These are phyloP conservation scores for Apium graveolens DNA, from an alignment of 129 eudicot genomes.

Conservation along the genomic window DNA sequence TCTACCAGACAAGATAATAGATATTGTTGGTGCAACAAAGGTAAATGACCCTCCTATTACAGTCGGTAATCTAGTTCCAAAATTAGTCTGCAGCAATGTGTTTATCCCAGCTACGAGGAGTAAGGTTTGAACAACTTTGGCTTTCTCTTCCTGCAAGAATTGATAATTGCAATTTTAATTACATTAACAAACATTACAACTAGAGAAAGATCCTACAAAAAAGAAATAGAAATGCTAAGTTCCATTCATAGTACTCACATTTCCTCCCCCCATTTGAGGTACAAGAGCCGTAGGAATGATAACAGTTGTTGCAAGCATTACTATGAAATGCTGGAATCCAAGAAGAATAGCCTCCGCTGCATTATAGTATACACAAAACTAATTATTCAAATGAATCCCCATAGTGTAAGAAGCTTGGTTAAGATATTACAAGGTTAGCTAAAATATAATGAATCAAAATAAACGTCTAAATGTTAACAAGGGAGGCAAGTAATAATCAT, in stretches of 20 bases:
- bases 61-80: slow-evolving; percentile 62
- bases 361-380: slow-evolving; percentile 7
- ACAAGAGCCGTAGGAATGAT: slow-evolving; percentile 67
- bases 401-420: not conserved
- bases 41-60: slow-evolving; percentile 67
- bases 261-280: slow-evolving; percentile 85
- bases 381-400: not conserved
- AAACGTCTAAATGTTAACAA: not conserved
- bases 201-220: not conserved
- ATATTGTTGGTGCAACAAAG: slow-evolving; percentile 45
- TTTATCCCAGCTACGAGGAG: slow-evolving; percentile 70
- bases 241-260: slow-evolving; percentile 29
- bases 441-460: not conserved
- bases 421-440: not conserved
- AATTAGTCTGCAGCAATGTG: slow-evolving; percentile 56
- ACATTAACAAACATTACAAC: not conserved
- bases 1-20: slow-evolving; percentile 57
- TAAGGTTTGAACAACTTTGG: slow-evolving; percentile 55
- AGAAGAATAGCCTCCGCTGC: slow-evolving; percentile 69
- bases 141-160: slow-evolving; percentile 47
- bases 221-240: not conserved
- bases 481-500: not conserved
- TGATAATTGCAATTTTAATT: slow-evolving; percentile 1
- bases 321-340: slow-evolving; percentile 61
- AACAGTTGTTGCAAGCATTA: slow-evolving; percentile 62